phyloP scores from a whole-genome alignment of 495 filamentous ascomycete genomes.

The Neurospora sp. region DNA sequence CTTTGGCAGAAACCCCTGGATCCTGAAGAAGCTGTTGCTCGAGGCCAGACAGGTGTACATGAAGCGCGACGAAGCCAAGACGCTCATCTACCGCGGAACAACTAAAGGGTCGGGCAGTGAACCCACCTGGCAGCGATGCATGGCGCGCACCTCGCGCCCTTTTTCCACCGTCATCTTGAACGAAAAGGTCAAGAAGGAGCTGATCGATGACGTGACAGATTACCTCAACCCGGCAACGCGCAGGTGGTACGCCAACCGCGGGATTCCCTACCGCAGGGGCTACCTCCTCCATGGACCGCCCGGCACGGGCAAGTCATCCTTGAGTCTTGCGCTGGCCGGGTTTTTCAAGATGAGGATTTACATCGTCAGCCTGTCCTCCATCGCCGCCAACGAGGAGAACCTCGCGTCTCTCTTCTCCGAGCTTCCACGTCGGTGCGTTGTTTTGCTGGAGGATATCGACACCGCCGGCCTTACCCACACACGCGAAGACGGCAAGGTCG shows the following conservation, averaged over 20 bases:
- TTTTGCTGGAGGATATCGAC: slow-evolving; percentile 68
- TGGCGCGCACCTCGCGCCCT: slow-evolving; percentile 56
- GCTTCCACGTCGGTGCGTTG: slow-evolving; percentile 57
- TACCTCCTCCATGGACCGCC: slow-evolving; percentile 41
- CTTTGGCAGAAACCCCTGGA: slow-evolving; percentile 54
- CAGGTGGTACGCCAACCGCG: slow-evolving; percentile 64
- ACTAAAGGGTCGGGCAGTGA: slow-evolving; percentile 24
- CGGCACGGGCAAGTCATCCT: slow-evolving; percentile 43
- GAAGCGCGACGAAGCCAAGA: slow-evolving; percentile 50
- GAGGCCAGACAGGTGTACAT: slow-evolving; percentile 52
- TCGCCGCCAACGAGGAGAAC: slow-evolving; percentile 59
- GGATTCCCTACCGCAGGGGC: slow-evolving; percentile 40
- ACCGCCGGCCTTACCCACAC: slow-evolving; percentile 59
- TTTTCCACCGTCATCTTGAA: slow-evolving; percentile 84
- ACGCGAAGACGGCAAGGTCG: slow-evolving; percentile 35
- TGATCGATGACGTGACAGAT: slow-evolving; percentile 78
- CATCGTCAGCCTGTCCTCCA: slow-evolving; percentile 54
- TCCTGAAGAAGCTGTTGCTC: slow-evolving; percentile 55
- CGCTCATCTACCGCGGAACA: slow-evolving; percentile 54
- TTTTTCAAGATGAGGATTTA: slow-evolving; percentile 41
- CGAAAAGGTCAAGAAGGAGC: slow-evolving; percentile 57
- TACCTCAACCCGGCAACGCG: slow-evolving; percentile 71
- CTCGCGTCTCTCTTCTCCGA: slow-evolving; percentile 60
- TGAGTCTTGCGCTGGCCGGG: slow-evolving; percentile 39
- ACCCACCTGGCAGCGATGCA: slow-evolving; percentile 42